phyloP scores from a whole-genome alignment of 2,329 filamentous ascomycete species.

The Aspergillus pseudoglaucus region DNA sequence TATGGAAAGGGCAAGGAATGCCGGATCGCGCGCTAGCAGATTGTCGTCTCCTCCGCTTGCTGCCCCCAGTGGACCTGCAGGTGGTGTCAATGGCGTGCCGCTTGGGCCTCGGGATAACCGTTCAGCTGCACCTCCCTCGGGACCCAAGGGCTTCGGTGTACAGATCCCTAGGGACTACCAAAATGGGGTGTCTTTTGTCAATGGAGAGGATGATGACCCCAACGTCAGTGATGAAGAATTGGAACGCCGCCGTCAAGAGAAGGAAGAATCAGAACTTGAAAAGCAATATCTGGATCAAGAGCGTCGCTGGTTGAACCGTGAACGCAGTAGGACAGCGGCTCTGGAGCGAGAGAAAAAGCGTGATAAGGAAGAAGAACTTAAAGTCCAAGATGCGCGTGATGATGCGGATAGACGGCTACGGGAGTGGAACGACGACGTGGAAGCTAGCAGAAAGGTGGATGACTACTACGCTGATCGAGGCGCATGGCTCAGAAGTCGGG shows the following conservation, averaged over 20 bases:
- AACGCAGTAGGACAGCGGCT: constrained; percentile 74
- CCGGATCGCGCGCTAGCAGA: constrained; percentile 55
- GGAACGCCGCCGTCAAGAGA: constrained; percentile 63
- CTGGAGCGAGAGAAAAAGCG: constrained; percentile 77
- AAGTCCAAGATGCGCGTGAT: constrained; percentile 56
- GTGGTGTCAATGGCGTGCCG: constrained; percentile 66
- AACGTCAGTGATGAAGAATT: constrained; percentile 84
- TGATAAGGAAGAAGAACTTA: constrained; percentile 67
- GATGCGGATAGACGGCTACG: constrained; percentile 65
- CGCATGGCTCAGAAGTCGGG: constrained; percentile 76
- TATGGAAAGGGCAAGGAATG: constrained; percentile 69
- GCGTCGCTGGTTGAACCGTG: constrained; percentile 82
- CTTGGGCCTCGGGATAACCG: constrained; percentile 60
- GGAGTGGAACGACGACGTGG: constrained; percentile 87
- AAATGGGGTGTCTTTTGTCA: constrained; percentile 72
- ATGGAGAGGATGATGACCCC: constrained; percentile 74
- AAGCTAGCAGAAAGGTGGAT: constrained; percentile 63
- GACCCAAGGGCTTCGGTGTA: constrained; percentile 55
- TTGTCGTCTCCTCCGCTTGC: constrained; percentile 64
- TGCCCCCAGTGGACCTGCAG: constrained; percentile 56
- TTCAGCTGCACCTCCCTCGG: constrained; percentile 66
- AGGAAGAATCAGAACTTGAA: constrained; percentile 68
- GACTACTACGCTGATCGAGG: constrained; percentile 84
- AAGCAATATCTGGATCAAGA: constrained; percentile 79
- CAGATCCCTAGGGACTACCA: constrained; percentile 67